Evolutionary conservation across 1,139 yeast species (phyloP).

Genomic region (Eremothecium cymbalariae): DNA sequence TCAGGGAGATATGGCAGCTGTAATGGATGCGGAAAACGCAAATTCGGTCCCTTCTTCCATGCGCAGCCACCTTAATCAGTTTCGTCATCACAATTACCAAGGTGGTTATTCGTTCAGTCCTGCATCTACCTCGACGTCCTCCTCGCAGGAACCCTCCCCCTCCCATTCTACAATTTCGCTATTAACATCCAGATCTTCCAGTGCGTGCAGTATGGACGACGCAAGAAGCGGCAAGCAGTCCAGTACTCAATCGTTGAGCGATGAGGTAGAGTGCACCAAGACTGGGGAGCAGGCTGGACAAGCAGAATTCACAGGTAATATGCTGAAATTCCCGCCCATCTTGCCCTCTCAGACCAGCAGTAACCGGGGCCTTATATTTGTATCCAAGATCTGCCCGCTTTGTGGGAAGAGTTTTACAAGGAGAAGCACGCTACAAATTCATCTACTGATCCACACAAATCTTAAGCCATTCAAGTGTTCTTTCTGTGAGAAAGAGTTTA

Average conservation of each 20-base stretch:
- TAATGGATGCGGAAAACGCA: constrained; percentile 1
- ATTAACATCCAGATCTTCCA: constrained; percentile 2
- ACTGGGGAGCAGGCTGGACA: not conserved
- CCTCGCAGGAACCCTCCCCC: constrained; percentile 4
- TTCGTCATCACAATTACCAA: not conserved
- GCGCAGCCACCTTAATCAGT: not conserved
- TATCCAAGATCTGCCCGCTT: constrained; percentile 8
- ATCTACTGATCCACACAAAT: constrained; percentile 8
- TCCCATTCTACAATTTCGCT: constrained; percentile 2
- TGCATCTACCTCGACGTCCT: not conserved
- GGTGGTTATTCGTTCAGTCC: not conserved
- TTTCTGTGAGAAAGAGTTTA: constrained; percentile 9
- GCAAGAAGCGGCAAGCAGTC: not conserved
- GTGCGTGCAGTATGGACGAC: constrained; percentile 4
- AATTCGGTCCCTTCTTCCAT: not conserved
- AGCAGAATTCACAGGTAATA: constrained; percentile 3
- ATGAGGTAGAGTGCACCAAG: not conserved
- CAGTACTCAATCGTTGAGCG: not conserved
- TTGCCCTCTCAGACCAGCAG: constrained; percentile 6
- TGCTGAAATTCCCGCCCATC: constrained; percentile 5
- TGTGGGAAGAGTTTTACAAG: constrained; percentile 9
- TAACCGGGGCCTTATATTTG: constrained; percentile 5
- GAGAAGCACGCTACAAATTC: constrained; percentile 10
- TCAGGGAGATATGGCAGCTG: constrained; percentile 3
- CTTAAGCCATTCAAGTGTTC: constrained; percentile 9